Percentiles rank a stretch among this genome's conserved stretches.
These are phyloP conservation scores for Stereocaulon alpinum DNA, from an alignment of 495 filamentous ascomycete species.

Conservation along the genomic window DNA sequence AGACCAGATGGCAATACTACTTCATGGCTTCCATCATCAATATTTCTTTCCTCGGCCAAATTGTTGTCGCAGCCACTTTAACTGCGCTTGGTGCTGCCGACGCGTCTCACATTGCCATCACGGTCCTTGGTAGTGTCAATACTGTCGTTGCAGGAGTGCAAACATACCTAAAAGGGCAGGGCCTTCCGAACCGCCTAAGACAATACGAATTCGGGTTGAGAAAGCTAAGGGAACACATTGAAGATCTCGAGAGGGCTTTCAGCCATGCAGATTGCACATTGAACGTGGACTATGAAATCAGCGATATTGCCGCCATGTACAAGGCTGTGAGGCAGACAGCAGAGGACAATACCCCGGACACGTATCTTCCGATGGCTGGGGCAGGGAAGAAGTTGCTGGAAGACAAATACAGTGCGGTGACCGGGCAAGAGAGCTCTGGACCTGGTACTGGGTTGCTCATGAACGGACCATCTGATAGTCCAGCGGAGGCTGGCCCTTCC, in stretches of 20 bases:
- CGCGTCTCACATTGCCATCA: slow-evolving; percentile 44
- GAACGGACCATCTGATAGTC: background rate
- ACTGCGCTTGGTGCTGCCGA: slow-evolving; percentile 53
- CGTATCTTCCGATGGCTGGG: slow-evolving; percentile 16
- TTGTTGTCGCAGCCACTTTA: slow-evolving; percentile 50
- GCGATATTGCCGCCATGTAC: slow-evolving; percentile 16
- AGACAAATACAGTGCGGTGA: background rate
- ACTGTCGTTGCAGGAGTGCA: slow-evolving; percentile 54
- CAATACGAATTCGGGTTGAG: slow-evolving; percentile 50
- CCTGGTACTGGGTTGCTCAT: background rate
- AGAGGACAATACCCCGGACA: slow-evolving; percentile 18
- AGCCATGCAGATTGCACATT: slow-evolving; percentile 13
- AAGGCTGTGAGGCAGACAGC: slow-evolving; percentile 16
- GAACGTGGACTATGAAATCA: slow-evolving; percentile 14
- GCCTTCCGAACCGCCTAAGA: slow-evolving; percentile 48
- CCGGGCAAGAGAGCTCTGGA: background rate
- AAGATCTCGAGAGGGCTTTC: slow-evolving; percentile 44
- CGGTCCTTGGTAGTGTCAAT: slow-evolving; percentile 53
- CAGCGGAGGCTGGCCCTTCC: background rate
- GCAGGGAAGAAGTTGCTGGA: slow-evolving; percentile 17
- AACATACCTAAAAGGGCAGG: slow-evolving; percentile 53
- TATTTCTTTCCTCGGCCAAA: slow-evolving; percentile 46
- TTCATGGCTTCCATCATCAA: slow-evolving; percentile 38
- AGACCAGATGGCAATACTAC: slow-evolving; percentile 27
- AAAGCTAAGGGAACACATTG: slow-evolving; percentile 52